phyloP scores from a whole-genome alignment of 306 rosid genomes.

The Herpetospermum pedunculosum region DNA sequence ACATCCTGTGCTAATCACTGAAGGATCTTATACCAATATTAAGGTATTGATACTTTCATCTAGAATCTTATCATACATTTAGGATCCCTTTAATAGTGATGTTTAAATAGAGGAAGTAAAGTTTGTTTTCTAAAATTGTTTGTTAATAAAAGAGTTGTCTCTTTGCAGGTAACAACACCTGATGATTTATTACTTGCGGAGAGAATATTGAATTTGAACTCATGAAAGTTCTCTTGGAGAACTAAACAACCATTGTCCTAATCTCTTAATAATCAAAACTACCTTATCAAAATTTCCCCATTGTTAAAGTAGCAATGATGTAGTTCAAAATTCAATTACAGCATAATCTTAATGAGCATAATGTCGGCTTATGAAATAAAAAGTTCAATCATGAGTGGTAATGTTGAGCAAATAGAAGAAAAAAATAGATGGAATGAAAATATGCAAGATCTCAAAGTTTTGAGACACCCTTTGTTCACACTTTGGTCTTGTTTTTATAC shows the following conservation, averaged over 20 bases:
- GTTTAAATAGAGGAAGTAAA: neutral
- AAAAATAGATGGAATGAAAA: no score
- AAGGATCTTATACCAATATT: slow-evolving; percentile 93
- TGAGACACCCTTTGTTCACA: no score
- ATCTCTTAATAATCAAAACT: neutral
- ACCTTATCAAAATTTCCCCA: neutral
- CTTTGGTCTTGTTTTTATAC: no score
- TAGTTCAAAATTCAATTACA: neutral
- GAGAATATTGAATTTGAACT: slow-evolving; percentile 53
- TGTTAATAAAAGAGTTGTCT: neutral
- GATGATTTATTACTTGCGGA: slow-evolving; percentile 86
- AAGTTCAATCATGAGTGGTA: neutral
- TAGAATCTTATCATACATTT: neutral
- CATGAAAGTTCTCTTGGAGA: slow-evolving; percentile 17
- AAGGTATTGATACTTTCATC: slow-evolving; percentile 40
- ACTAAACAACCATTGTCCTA: neutral
- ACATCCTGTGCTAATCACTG: slow-evolving; percentile 74
- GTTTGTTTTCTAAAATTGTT: neutral
- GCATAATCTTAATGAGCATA: neutral
- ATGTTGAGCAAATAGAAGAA: neutral
- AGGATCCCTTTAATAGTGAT: neutral
- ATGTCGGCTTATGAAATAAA: neutral
- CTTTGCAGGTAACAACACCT: slow-evolving; percentile 89
- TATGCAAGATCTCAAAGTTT: no score
- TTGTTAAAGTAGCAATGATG: neutral